Base-by-base conservation (phyloP, 495 filamentous ascomycete species). In the Penicillium parvum region DNA sequence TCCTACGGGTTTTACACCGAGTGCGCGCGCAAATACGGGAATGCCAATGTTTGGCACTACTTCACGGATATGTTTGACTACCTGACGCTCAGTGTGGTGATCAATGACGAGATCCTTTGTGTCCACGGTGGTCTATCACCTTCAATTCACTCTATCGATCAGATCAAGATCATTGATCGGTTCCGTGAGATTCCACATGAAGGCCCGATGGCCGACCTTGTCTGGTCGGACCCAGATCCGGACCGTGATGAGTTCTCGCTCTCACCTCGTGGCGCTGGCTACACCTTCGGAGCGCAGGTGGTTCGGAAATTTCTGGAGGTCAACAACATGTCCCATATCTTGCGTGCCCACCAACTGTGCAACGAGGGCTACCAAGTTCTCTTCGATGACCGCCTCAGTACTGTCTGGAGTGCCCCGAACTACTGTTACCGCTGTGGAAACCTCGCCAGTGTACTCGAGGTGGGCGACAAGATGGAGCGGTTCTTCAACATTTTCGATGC, bases 51-150 rank as follows among this genome's bases (percentile, higher is more conserved):
- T 7, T 98, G 92, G 92, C 94, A 97, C 61, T 91, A 96, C 64
- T 98, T 98, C 56, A 98, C 92, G 38, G 92, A 98, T 68, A 96
- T 98, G 91, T 98, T 98, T 66, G 92, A 98, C 69, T 98, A 91
- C 60, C 77, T 98, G 39, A 96, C 91, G 3, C 70, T 98, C 32
- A 92, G 86, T 49, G 94, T 97, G 26, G 92, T 98, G 45, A 97
- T 98, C 59, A 92, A 96, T 66, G 84, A 98, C 63, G 86, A 96
- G 63, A 97, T 98, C 51, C 97, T 98, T 65, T 98, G 92, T 62
- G 92, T 98, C 5, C 92, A 98, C 63, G 92, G 92, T 51, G 90
- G 92, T 7, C 79, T 97, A 20, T 95, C 88, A 5, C 92, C 92
- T 0, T 94, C 87, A 4, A 97, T 98, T 51, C 92, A 98, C 63